phyloP scores from a whole-genome alignment of 2,329 filamentous ascomycete species.

The Nigrospora oryzae region DNA sequence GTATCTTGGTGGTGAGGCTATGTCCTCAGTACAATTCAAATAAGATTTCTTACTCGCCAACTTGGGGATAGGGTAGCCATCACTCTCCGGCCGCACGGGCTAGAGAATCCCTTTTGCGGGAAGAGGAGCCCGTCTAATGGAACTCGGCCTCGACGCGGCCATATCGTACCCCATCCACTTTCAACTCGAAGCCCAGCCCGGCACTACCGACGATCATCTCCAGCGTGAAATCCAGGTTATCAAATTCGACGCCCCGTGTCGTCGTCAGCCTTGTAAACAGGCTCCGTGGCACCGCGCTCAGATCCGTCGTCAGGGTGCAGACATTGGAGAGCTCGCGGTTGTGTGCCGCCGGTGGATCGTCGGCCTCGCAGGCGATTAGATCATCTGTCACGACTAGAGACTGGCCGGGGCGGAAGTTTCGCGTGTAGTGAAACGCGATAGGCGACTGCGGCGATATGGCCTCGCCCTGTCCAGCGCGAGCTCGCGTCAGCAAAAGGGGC shows the following conservation, averaged over 20 bases:
- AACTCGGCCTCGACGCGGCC: conserved; percentile 73
- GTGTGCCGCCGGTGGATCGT: conserved; percentile 54
- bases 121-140: conserved; percentile 33
- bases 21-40: no score
- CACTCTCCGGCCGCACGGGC: no score
- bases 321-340: conserved; percentile 59
- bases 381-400: conserved; percentile 73
- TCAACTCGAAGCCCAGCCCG: conserved; percentile 67
- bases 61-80: no score
- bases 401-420: conserved; percentile 74
- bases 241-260: conserved; percentile 71
- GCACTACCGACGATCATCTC: conserved; percentile 79
- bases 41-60: no score
- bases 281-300: conserved; percentile 65
- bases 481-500: conserved; percentile 1
- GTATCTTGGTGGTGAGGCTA: no score
- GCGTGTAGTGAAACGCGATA: conserved; percentile 77
- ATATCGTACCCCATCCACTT: conserved; percentile 70
- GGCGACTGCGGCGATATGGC: conserved; percentile 65
- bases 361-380: conserved; percentile 65
- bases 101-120: no score
- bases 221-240: conserved; percentile 73
- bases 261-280: conserved; percentile 71
- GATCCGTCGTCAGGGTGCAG: conserved; percentile 72
- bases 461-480: conserved; percentile 45